Evolutionary conservation across 2,329 filamentous ascomycete species (phyloP).

Genomic region (Trichoderma sp.): DNA sequence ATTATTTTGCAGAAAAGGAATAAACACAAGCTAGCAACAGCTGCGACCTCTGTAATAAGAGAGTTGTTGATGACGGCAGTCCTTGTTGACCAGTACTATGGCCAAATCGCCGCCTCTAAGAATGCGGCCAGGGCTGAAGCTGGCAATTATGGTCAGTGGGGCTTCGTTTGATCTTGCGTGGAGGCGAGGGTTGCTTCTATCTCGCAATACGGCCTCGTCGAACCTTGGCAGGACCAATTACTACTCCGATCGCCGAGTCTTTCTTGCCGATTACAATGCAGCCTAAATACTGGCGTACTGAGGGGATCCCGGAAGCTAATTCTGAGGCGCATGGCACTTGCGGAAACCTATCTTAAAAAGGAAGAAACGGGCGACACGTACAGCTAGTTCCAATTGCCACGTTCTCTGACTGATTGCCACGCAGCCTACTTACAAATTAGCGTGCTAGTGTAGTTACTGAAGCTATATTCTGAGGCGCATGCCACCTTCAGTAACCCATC

Average conservation of each 20-base stretch:
- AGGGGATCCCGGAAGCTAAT: not conserved
- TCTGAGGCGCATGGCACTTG: not conserved
- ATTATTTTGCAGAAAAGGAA: not conserved
- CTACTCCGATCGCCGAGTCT: not conserved
- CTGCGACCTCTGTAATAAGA: not conserved
- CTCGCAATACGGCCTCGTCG: not conserved
- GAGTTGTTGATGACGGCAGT: not conserved
- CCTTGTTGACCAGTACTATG: not conserved
- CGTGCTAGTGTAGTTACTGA: not conserved
- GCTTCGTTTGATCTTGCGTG: not conserved
- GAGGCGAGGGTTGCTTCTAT: not conserved
- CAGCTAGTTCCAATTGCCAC: not conserved
- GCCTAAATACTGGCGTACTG: not conserved
- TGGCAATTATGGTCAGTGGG: not conserved
- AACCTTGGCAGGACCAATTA: not conserved
- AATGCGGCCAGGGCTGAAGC: not conserved
- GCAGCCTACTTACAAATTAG: not conserved
- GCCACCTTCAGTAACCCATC: not conserved
- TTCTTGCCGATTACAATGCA: not conserved
- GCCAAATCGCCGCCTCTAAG: not conserved
- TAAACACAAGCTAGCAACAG: not conserved
- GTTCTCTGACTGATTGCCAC: not conserved
- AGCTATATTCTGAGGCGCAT: not conserved
- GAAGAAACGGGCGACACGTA: not conserved
- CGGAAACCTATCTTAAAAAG: not conserved